Conservation (phyloP, 1,284 basidiomycete species). For the Microbotryum violaceum region DNA sequence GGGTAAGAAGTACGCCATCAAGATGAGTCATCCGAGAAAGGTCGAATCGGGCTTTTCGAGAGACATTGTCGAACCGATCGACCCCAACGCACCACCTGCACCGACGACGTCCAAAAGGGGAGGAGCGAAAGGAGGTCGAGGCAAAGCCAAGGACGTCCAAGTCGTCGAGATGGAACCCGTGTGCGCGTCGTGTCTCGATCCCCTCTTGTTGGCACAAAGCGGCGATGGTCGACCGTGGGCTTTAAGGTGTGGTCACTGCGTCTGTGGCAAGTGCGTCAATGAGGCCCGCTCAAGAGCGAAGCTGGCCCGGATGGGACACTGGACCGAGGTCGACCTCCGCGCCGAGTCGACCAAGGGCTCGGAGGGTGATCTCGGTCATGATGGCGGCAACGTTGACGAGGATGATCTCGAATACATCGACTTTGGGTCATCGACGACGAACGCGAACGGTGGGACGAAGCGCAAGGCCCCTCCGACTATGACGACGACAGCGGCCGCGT, state of each 20-base stretch:
- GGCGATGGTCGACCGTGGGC: conserved; percentile 13
- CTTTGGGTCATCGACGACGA: conserved; percentile 7
- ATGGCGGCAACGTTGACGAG: neutral
- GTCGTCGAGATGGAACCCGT: conserved; percentile 17
- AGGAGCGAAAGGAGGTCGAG: conserved; percentile 1
- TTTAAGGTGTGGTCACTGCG: conserved; percentile 23
- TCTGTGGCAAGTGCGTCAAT: conserved; percentile 22
- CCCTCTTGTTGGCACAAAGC: conserved; percentile 12
- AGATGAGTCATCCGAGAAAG: conserved; percentile 19
- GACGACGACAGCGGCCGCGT: neutral
- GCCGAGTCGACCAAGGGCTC: neutral
- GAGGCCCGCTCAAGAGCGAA: neutral
- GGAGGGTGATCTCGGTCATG: neutral
- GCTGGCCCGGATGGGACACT: neutral
- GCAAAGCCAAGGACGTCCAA: neutral
- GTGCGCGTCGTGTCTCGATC: conserved; percentile 21
- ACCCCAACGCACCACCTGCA: neutral
- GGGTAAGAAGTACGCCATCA: conserved; percentile 22
- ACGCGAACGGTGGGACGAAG: neutral
- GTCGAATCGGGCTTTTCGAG: conserved; percentile 21
- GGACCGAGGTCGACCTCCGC: neutral
- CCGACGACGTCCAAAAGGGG: neutral
- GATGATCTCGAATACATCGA: conserved; percentile 1
- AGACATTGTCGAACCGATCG: conserved; percentile 21
- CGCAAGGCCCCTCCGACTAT: neutral